Base-by-base conservation (phyloP, 768 basidiomycete genomes). In the Podaxis sp. region DNA sequence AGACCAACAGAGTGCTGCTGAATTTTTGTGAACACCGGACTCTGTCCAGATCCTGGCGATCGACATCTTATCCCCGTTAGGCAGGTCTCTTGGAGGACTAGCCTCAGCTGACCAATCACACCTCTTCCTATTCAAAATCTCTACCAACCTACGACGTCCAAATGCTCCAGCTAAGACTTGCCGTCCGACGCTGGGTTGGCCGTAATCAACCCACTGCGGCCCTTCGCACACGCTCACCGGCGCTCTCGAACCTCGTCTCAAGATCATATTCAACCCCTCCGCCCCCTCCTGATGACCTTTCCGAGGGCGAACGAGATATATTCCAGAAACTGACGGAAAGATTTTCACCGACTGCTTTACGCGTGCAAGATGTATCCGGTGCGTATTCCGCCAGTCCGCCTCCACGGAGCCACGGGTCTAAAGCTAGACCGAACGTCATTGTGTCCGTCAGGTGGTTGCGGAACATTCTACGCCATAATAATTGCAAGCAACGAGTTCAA, bases 331-430 rank as follows among this genome's bases (percentile, higher is more conserved):
- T 98, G 28, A 80, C 79, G 11, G 80, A 84, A 42, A 83, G 75
- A 67, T 93, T 99, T 71, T 74, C 80, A n/a, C 92, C 95, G 9
- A 84, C 88, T 13, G 82, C 88, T 62, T 76, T 98, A 18, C 82
- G 86, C 62, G 95, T 98, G 1, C 88, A 95, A 75, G 96, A 99
- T 72, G 84, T 95, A n/a, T 98, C 95, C 27, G 96, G 96, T 95
- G 23, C 63, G 83, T 27, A 7, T 57, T n/a, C 51, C 23, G 18
- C 50, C 36, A 46, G 21, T 44, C n/a, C 2, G 2, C n/a, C 2
- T 11, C 16, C 35, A 32, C 25, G 21, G 18, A 48, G 2, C 11
- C 47, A 11, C 18, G 23, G 5, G 23, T 48, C 25, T 23, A 11
- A 48, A 11, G 47, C 13, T 11, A 23, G 21, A 14, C 14, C 40